Evolutionary conservation across 495 filamentous ascomycete genomes (phyloP), one percentile per base, ranked within the genome.

Genomic region (Penicillium crystallinum): DNA sequence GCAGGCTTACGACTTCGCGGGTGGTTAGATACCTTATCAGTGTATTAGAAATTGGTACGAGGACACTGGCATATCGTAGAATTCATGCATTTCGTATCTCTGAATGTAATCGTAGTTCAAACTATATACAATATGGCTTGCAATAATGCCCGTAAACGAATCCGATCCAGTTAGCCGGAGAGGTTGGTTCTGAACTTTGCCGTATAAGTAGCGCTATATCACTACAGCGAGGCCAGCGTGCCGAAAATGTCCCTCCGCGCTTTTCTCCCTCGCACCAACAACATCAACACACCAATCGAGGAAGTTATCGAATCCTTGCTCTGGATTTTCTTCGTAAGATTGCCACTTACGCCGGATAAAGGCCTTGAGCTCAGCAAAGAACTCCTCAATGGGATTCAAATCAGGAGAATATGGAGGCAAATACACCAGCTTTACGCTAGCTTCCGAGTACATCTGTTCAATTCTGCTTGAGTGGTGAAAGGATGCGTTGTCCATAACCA

Each of bases 1-100:
- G 30, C 46, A 34, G 54, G 48, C 18, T 35, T 61, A 22, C 52
- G 55, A 47, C 54, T 67, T 33, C 27, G 41, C 35, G 54, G 56
- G 46, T 61, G 68, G 66, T 52, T 65, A 48, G 31, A 38, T 38
- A 43, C 23, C 22, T 14, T 42, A 42, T 22, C 58, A 56, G 22
- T 42, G 39, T 17, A 42, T 30, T 43, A 43, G 36, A 38, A 35
- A 47, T 47, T 37, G 31, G 31, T 27, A 47, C 31, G 33, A 47
- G 36, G 45, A 37, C 34, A 49, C 40, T 49, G 22, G 12, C 46
- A 17, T 49, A n/a, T 36, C 46, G 23, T 29, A 49, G 46, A 49
- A 49, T 49, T 11, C 40, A 49, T 49, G 46, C 35, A 49, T 40
- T 49, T n/a, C n/a, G n/a, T n/a, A n/a, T n/a, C n/a, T n/a, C n/a